Evolutionary conservation across 2,329 filamentous ascomycete species (phyloP), one percentile per base, ranked within the genome.

Genomic region (Penicillium sp.): DNA sequence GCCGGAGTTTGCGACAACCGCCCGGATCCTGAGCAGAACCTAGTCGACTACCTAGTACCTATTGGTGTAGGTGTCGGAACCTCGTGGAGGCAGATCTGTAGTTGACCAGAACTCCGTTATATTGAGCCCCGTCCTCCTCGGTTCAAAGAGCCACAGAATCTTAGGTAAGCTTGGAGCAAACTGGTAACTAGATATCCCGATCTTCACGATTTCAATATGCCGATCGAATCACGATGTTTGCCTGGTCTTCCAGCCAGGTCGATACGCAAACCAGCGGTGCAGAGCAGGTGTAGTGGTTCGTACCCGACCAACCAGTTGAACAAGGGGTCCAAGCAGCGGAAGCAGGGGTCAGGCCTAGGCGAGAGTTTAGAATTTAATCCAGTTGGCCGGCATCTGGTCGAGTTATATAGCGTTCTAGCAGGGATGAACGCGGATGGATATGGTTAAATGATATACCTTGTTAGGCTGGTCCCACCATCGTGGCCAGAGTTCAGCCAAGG

Each of bases 261-360:
- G 37, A 31, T 22, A 51, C 31, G 22, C 25, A 55, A 59, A 55
- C 42, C 7, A 17, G 20, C n/a, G 47, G 11, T 20, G 47, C 43
- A 47, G 43, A 47, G 47, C n/a, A 35, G 28, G 20, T 14, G 47
- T 55, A 25, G 34, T 54, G 50, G 41, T 57, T 42, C 35, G 54
- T 60, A 57, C 60, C 60, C 57, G 51, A 60, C 56, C 43, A 45
- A 61, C 17, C n/a, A 43, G 43, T 64, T 63, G 25, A 7, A 47
- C 28, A 5, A 25, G 22, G 52, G 52, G 20, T 15, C 20, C 22
- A 31, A 47, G 43, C 38, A 54, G 11, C 34, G 49, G 22, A 34
- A 54, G 11, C 34, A 52, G 22, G 42, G 47, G 10, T 49, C 47
- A 49, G 28, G 43, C 43, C 43, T 47, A 47, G 25, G 31, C 25